Percentiles rank a stretch among this genome's conserved stretches.
phyloP scores from a whole-genome alignment of 2,329 filamentous ascomycete species.

The Scytalidium sp. region DNA sequence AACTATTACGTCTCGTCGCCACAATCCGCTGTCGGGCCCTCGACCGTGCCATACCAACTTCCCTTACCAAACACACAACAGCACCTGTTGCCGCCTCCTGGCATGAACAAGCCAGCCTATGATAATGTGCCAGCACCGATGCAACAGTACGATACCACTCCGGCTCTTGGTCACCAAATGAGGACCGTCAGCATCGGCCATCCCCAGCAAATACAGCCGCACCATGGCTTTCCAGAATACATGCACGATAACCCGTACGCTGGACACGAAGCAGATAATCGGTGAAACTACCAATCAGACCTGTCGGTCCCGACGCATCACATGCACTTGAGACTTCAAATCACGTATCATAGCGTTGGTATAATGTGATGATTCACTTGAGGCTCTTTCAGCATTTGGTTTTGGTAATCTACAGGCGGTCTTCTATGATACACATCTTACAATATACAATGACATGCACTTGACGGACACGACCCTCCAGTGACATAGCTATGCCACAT shows the following conservation, averaged over 20 bases:
- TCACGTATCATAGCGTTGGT: too few relatives aligned
- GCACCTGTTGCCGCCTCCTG: constrained; percentile 12
- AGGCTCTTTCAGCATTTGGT: too few relatives aligned
- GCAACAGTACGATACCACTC: constrained; percentile 12
- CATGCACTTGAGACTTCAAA: too few relatives aligned
- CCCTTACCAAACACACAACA: constrained; percentile 13
- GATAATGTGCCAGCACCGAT: constrained; percentile 12
- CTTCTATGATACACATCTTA: neutral
- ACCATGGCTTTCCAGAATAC: constrained; percentile 2
- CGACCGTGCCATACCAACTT: constrained; percentile 12
- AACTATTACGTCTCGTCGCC: constrained; percentile 17
- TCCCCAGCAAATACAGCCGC: constrained; percentile 6
- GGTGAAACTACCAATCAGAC: too few relatives aligned
- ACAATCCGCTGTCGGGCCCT: constrained; percentile 12
- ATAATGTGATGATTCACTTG: too few relatives aligned
- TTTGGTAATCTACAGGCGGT: too few relatives aligned
- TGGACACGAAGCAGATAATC: neutral
- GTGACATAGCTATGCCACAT: too few relatives aligned
- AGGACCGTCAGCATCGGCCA: constrained; percentile 14
- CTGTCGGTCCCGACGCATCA: too few relatives aligned
- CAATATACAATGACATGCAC: neutral
- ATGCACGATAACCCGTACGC: constrained; percentile 1
- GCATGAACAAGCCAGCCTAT: constrained; percentile 2
- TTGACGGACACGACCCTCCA: too few relatives aligned
- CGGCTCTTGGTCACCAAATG: constrained; percentile 8